Conservation (phyloP, 352 stramenopile species). For the Phytopythium oedochilum region DNA sequence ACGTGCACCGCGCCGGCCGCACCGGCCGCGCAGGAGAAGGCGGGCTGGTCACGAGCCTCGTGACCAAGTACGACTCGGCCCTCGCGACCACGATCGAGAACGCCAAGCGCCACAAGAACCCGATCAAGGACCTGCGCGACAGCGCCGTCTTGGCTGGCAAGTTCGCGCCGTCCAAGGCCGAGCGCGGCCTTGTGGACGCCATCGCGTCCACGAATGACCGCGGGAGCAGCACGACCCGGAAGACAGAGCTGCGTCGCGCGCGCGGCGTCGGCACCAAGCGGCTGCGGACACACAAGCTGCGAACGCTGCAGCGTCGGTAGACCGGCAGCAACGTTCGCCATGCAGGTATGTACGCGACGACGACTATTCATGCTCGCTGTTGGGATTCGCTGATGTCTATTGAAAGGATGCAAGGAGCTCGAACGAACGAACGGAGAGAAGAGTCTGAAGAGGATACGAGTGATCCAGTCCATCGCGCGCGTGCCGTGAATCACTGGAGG, state of each 20-base stretch:
- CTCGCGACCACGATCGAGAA: conserved; percentile 65
- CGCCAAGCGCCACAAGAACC: conserved; percentile 49
- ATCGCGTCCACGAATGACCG: neutral
- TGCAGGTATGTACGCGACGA: too few relatives aligned
- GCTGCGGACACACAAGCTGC: conserved; percentile 52
- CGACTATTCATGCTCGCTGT: too few relatives aligned
- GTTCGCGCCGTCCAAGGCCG: neutral
- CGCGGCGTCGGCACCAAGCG: conserved; percentile 48
- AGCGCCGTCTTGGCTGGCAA: conserved; percentile 6
- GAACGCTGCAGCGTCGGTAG: conserved; percentile 17
- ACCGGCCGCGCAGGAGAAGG: conserved; percentile 53
- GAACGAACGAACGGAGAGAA: too few relatives aligned
- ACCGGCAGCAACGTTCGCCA: neutral
- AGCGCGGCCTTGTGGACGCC: conserved; percentile 5
- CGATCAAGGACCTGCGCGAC: conserved; percentile 47
- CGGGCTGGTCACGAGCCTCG: conserved; percentile 67
- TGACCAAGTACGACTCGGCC: conserved; percentile 66
- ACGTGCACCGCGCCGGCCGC: conserved; percentile 89
- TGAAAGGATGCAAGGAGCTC: too few relatives aligned
- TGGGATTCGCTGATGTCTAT: too few relatives aligned
- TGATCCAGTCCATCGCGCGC: too few relatives aligned
- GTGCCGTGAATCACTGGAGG: too few relatives aligned
- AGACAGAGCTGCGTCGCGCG: conserved; percentile 11
- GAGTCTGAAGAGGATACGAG: too few relatives aligned
- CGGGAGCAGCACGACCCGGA: conserved; percentile 2